A percentile compares a stretch with the other conserved stretches of the same genome.
These are phyloP conservation scores for Aspergillus ellipticus DNA, from an alignment of 495 filamentous ascomycete genomes.

Conservation along the genomic window DNA sequence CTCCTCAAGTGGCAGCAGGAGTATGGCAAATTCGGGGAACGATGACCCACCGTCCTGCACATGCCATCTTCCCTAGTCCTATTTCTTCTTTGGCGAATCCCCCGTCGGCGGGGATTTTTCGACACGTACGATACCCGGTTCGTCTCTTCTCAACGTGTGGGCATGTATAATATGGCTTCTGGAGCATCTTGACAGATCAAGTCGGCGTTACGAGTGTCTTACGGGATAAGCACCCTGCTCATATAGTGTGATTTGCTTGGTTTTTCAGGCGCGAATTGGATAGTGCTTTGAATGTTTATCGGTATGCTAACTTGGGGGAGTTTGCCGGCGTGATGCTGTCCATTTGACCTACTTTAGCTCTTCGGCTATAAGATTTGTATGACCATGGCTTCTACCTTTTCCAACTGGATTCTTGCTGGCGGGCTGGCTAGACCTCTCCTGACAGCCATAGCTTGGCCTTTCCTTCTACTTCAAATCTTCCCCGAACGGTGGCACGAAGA, in stretches of 20 bases:
- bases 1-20: slow-evolving; percentile 75
- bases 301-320: background rate
- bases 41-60: slow-evolving; percentile 23
- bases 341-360: slow-evolving; percentile 1
- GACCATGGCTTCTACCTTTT: background rate
- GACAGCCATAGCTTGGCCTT: background rate
- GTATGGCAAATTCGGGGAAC: slow-evolving; percentile 52
- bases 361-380: background rate
- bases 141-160: slow-evolving; percentile 15
- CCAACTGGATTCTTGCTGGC: background rate
- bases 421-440: background rate
- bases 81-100: slow-evolving; percentile 5
- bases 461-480: background rate
- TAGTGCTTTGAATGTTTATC: background rate
- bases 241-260: background rate
- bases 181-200: slow-evolving; percentile 13
- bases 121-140: slow-evolving; percentile 21
- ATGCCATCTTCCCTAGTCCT: background rate
- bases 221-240: background rate
- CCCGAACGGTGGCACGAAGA: background rate
- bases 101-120: slow-evolving; percentile 3
- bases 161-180: slow-evolving; percentile 24
- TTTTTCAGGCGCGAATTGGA: background rate
- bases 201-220: slow-evolving; percentile 17
- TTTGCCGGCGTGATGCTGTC: background rate